Base-by-base conservation (phyloP, 1,284 basidiomycete species). In the Heliocybe sulcata region DNA sequence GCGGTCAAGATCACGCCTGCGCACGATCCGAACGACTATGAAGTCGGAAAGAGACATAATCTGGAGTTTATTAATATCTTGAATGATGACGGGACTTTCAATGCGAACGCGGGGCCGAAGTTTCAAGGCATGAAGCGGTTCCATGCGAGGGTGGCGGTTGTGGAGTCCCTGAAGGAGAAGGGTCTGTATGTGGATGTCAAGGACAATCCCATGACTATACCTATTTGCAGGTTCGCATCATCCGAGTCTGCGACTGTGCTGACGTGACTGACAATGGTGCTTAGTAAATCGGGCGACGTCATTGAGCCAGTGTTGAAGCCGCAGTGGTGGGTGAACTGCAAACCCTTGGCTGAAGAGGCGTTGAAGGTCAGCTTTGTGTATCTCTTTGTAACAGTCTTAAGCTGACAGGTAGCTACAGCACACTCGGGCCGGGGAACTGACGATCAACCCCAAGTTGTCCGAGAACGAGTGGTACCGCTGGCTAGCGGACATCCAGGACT, bases 1-100 rank as follows among this genome's bases (percentile, higher is more conserved):
- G 97, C 96, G 3, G 96, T 99, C 57, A 99, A 99, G 77, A 99
- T 99, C 68, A 99, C 97, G 0, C 97, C 97, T n/a, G 97, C 96
- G 0, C 97, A 99, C 69, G 97, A 99, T 69, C 90, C 87, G 35
- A 97, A 97, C 68, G 96, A 99, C 80, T 99, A 97, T 71, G 94
- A 96, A 64, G 94, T 96, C 62, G 97, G 94, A 29, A 69, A 85
- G 65, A 77, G 96, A 48, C 94, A 99, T 70, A 84, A 89, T 11
- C 79, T 99, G 47, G 87, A 92, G 56, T 97, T 98, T 67, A 91
- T 99, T 76, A 98, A 91, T 69, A 90, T 99, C 63, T 72, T 99
- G 66, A 97, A 98, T 67, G 97, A 99, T 63, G 94, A 99, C 67
- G 97, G 97, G 12, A 99, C 96, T 0, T 83, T 97, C 69, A 99